Percentiles rank a stretch among this genome's conserved stretches.
Evolutionary conservation across 2,329 filamentous ascomycete genomes (phyloP).

Genomic region (Hypoxylon sp.): DNA sequence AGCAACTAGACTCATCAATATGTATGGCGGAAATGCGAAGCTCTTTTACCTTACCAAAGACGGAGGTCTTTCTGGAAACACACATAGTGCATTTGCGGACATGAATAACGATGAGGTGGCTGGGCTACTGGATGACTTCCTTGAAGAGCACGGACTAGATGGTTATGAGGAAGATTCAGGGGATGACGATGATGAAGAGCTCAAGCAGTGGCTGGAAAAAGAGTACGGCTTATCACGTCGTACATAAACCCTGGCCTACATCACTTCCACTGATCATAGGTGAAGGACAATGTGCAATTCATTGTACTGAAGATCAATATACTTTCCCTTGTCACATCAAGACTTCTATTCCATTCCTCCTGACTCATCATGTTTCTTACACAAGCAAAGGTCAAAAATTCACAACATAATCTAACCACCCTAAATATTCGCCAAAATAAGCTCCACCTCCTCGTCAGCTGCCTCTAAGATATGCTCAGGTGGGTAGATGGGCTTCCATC

Average conservation of each 20-base stretch:
- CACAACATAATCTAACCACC: too few species aligned
- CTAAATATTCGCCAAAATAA: too few species aligned
- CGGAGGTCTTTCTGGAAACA: constrained; percentile 42
- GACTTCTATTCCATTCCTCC: too few species aligned
- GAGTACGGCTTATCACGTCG: too few species aligned
- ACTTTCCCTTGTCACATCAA: too few species aligned
- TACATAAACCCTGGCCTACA: too few species aligned
- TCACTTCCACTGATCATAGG: too few species aligned
- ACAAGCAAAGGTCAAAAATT: too few species aligned
- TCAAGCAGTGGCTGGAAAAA: too few species aligned
- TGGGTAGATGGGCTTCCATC: constrained; percentile 55
- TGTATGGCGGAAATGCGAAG: constrained; percentile 43
- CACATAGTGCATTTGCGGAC: constrained; percentile 43
- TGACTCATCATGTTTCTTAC: too few species aligned
- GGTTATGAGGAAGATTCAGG: constrained; percentile 24
- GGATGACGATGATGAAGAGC: not conserved
- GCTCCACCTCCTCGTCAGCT: constrained; percentile 56
- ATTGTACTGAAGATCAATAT: too few species aligned
- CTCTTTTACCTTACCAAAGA: constrained; percentile 40
- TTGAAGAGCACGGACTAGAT: constrained; percentile 38
- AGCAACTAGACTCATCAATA: constrained; percentile 41
- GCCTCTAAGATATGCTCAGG: constrained; percentile 57
- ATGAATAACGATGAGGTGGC: constrained; percentile 45
- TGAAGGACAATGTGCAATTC: too few species aligned
- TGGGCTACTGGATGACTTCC: constrained; percentile 39